Evolutionary conservation across 169 alveolate species (phyloP), one percentile per base, ranked within the genome.

Genomic region (Plasmodium fragile): DNA sequence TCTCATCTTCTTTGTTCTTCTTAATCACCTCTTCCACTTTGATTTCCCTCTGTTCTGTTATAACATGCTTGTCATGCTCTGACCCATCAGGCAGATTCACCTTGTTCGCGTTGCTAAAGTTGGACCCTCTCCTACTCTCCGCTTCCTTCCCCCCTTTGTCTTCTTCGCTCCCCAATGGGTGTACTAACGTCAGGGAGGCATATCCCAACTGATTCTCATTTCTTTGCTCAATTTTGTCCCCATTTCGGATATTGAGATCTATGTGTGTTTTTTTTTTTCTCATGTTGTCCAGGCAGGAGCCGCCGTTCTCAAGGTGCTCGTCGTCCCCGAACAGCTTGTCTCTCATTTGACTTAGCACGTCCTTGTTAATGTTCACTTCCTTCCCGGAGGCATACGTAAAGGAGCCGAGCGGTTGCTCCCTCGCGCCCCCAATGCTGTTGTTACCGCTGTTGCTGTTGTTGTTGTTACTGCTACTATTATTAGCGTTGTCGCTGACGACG

Each of bases 351-450:
- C 53, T 73, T 52, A 84, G 59, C 28, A 45, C 55, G 10, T 84
- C 93, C 59, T 73, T 75, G 65, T 84, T 73, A 52, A 84, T 73
- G 13, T 34, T 84, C 13, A 30, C 80, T 25, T 84, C 85, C 32
- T 41, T 84, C 65, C 93, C 93, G 39, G 93, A 84, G n/a, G 93
- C 93, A 16, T 84, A 84, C 6, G 85, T 65, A 41, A 81, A 81
- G 1, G 91, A 81, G 16, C 65, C 16, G 75, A 22, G 28, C n/a
- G 11, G 28, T 22, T 7, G 30, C 75, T 59, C 75, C 75, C 16
- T 59, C 75, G 16, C 34, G 13, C 36, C 36, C 36, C 3, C 34
- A 18, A 18, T 4, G 34, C 16, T 16, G 18, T 2, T 22, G 75
- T 59, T 25, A 59, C 34, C 16, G n/a, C 55, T 45, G 18, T 45